Conservation (phyloP, 1,139 yeast species). For the Saccharomyces hybrid region DNA sequence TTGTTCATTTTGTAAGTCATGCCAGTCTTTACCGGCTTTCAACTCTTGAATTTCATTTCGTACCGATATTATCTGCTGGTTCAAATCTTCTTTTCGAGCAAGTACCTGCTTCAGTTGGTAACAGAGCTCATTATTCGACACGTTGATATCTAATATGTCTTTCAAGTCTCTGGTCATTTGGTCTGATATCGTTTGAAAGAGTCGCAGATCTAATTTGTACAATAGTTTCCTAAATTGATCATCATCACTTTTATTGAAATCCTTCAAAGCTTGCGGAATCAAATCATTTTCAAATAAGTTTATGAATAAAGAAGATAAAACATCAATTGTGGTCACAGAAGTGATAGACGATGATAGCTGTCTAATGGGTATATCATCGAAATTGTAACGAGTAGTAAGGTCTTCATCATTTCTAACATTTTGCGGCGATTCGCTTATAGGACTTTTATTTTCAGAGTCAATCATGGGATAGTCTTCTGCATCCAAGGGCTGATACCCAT, state of each 20-base stretch:
- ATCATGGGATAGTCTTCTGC: background rate
- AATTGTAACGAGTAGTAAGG: constrained; percentile 10
- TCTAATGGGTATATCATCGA: constrained; percentile 16
- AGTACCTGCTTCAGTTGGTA: constrained; percentile 18
- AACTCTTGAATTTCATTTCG: constrained; percentile 13
- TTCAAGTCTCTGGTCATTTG: constrained; percentile 19
- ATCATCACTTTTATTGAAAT: constrained; percentile 11
- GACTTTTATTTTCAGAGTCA: background rate
- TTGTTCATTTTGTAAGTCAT: constrained; percentile 12
- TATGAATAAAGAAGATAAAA: constrained; percentile 15
- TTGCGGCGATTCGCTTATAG: background rate
- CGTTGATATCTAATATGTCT: constrained; percentile 27
- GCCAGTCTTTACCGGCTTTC: constrained; percentile 15
- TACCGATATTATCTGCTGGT: constrained; percentile 15
- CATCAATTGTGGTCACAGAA: constrained; percentile 23
- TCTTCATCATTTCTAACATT: background rate
- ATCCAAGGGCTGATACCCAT: background rate
- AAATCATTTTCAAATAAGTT: constrained; percentile 17
- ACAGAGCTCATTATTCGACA: constrained; percentile 28
- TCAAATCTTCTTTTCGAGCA: constrained; percentile 14
- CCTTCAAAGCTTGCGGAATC: constrained; percentile 17
- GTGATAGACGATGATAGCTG: constrained; percentile 22
- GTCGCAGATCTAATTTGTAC: constrained; percentile 24
- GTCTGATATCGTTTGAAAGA: constrained; percentile 17
- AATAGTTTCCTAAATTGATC: constrained; percentile 13